These are phyloP conservation scores for Drechslerella dactyloides DNA, from an alignment of 2,329 filamentous ascomycete genomes.

Conservation along the genomic window DNA sequence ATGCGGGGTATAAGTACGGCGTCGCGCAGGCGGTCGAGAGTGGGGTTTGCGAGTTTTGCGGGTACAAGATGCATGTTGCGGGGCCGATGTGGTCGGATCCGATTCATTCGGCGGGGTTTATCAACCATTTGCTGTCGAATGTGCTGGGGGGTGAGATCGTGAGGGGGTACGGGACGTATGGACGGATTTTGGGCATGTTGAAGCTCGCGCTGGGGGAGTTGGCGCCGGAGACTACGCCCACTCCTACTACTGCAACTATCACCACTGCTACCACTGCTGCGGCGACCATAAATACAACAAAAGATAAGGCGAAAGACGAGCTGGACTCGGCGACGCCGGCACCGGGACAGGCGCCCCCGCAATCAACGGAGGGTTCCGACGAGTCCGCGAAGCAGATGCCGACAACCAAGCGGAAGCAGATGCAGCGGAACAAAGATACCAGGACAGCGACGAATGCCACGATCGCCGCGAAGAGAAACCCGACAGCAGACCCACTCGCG, in stretches of 20 bases:
- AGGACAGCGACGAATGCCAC: background rate
- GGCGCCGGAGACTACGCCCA: slow-evolving; percentile 21
- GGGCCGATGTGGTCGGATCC: slow-evolving; percentile 96
- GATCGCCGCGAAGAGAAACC: slow-evolving; percentile 20
- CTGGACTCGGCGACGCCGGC: slow-evolving; percentile 28
- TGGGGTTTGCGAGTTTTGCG: slow-evolving; percentile 79
- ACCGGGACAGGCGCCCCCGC: slow-evolving; percentile 30
- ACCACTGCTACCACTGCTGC: background rate
- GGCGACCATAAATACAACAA: no score
- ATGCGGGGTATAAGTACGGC: slow-evolving; percentile 77
- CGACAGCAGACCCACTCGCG: slow-evolving; percentile 67
- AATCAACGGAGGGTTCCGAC: background rate
- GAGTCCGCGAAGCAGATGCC: background rate
- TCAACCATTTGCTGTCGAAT: slow-evolving; percentile 76
- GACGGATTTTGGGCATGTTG: slow-evolving; percentile 88
- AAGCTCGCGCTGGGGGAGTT: slow-evolving; percentile 82
- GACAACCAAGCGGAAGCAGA: slow-evolving; percentile 22
- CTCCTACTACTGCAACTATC: background rate
- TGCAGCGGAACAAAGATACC: background rate
- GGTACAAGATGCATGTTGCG: slow-evolving; percentile 76
- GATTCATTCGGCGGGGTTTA: slow-evolving; percentile 82
- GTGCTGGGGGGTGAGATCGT: slow-evolving; percentile 69
- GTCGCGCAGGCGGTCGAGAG: slow-evolving; percentile 72
- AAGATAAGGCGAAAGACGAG: background rate
- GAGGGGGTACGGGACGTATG: slow-evolving; percentile 77